These are phyloP conservation scores for Tetrahymena thermophila DNA, from an alignment of 73 alveolate genomes.

Conservation along the genomic window DNA sequence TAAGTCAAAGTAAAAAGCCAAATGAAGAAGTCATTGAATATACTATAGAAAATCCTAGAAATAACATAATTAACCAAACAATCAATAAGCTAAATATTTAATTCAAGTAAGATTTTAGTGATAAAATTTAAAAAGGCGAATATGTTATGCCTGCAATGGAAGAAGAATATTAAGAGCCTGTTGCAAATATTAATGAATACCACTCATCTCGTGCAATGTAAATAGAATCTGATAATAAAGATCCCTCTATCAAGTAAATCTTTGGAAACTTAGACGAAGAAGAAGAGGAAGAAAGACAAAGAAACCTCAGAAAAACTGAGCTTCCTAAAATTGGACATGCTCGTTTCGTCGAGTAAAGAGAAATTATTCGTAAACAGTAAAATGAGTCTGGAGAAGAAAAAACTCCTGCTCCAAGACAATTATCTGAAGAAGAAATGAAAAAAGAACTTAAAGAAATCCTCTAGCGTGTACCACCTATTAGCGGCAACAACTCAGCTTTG, in stretches of 20 bases:
- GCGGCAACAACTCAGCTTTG: neutral
- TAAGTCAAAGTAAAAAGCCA: neutral
- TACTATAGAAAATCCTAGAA: neutral
- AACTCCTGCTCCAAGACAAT: neutral
- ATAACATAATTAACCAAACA: neutral
- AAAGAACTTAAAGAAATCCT: neutral
- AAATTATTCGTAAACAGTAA: neutral
- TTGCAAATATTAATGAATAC: neutral
- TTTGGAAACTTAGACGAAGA: neutral
- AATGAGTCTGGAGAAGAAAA: neutral
- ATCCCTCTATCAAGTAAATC: neutral
- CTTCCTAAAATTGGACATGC: neutral
- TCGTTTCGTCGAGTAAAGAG: neutral
- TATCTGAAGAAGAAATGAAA: neutral
- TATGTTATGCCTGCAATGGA: neutral
- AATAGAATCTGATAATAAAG: neutral
- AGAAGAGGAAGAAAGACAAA: neutral
- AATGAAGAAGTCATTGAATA: neutral
- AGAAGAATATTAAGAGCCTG: neutral
- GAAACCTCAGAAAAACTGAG: neutral
- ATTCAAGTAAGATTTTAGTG: neutral
- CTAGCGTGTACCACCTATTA: neutral
- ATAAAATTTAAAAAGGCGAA: neutral
- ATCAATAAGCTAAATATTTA: neutral
- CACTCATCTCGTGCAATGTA: neutral